phyloP scores from a whole-genome alignment of 202 grass and related monocot genomes.

The Cymbopogon flexuosus region DNA sequence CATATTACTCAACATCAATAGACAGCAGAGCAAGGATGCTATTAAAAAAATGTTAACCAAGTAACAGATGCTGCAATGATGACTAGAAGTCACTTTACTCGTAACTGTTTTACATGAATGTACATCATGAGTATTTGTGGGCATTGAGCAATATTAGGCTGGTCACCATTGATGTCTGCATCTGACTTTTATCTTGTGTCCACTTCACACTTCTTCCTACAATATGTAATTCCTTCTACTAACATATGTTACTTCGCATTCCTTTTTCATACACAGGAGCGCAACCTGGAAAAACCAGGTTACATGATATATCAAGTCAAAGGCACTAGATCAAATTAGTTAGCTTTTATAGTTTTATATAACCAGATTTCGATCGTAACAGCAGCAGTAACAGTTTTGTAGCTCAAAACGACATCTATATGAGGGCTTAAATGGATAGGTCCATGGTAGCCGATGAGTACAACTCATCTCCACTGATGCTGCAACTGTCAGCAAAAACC shows the following conservation, averaged over 20 bases:
- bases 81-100: neutral
- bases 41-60: neutral
- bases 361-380: neutral
- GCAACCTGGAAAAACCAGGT: neutral
- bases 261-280: neutral
- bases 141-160: neutral
- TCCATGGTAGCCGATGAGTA: neutral
- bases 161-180: neutral
- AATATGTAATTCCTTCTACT: neutral
- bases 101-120: neutral
- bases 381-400: neutral
- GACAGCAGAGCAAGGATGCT: neutral
- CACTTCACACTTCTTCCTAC: neutral
- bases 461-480: neutral
- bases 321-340: neutral
- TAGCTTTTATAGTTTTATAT: neutral
- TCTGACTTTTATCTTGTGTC: neutral
- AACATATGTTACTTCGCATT: conserved; percentile 4
- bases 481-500: neutral
- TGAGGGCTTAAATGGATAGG: neutral
- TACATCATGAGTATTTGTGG: neutral
- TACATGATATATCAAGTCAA: neutral
- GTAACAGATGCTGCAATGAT: neutral
- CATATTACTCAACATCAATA: neutral
- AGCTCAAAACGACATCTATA: neutral